These are phyloP conservation scores for Wickerhamiella occidentalis DNA, from an alignment of 805 yeast genomes.

Conservation along the genomic window DNA sequence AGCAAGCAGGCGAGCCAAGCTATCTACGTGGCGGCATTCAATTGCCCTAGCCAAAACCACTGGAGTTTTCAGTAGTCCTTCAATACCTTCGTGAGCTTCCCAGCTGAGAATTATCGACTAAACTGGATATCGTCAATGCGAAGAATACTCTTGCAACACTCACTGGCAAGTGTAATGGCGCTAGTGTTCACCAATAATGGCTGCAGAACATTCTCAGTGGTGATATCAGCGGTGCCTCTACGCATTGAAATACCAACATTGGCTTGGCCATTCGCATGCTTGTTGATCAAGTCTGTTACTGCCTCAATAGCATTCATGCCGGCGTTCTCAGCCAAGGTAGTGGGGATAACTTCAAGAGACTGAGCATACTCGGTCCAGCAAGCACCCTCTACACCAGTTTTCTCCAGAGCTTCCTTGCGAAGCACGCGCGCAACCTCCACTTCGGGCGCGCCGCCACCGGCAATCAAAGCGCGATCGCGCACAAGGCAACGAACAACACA, in stretches of 20 bases:
- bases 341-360: constrained; percentile 86
- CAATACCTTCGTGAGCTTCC: no score
- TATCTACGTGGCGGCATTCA: no score
- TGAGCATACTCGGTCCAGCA: constrained; percentile 87
- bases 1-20: no score
- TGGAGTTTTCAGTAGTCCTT: no score
- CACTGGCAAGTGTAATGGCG: constrained; percentile 89
- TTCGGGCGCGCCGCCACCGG: constrained; percentile 99
- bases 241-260: constrained; percentile 95
- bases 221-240: constrained; percentile 86
- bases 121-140: constrained; percentile 96
- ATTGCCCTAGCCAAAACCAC: no score
- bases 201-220: constrained; percentile 87
- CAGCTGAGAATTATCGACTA: no score
- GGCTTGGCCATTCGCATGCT: constrained; percentile 80
- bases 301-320: constrained; percentile 85
- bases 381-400: constrained; percentile 78
- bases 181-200: constrained; percentile 92
- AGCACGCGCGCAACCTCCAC: constrained; percentile 72
- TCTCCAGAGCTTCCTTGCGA: constrained; percentile 54
- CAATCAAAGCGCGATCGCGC: constrained; percentile 77
- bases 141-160: constrained; percentile 87
- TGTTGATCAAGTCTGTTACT: constrained; percentile 80
- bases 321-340: constrained; percentile 90
- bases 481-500: constrained; percentile 87